phyloP scores from a whole-genome alignment of 768 basidiomycete genomes.

The Filobasidium wieringae region DNA sequence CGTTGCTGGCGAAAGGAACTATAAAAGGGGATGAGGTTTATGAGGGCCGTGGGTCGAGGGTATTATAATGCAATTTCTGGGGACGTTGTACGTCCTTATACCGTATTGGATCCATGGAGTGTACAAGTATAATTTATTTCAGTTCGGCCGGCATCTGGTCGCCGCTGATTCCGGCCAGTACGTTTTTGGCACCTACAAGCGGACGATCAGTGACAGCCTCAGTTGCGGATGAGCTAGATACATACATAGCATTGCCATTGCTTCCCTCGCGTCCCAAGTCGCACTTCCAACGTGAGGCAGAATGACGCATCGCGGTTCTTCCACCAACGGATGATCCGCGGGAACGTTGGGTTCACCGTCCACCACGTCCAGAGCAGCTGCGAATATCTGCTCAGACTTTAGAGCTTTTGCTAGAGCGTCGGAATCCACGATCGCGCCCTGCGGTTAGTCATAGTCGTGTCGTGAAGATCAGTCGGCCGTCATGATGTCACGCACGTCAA shows the following conservation, averaged over 20 bases:
- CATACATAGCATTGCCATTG: slow-evolving; percentile 60
- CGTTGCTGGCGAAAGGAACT: too few relatives aligned
- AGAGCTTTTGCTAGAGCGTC: slow-evolving; percentile 75
- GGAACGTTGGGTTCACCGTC: slow-evolving; percentile 75
- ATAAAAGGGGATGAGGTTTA: too few relatives aligned
- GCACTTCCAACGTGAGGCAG: slow-evolving; percentile 88
- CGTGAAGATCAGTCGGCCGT: not conserved
- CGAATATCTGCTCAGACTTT: slow-evolving; percentile 67
- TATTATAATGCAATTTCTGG: not conserved
- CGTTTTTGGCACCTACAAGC: slow-evolving; percentile 2
- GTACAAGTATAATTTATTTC: not conserved
- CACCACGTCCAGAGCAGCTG: slow-evolving; percentile 85
- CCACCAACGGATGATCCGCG: slow-evolving; percentile 65
- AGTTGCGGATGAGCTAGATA: not conserved
- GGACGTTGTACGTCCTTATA: not conserved
- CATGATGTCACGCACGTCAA: not conserved
- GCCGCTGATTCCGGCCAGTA: not conserved
- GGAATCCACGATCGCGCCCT: slow-evolving; percentile 72
- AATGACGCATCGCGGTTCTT: slow-evolving; percentile 61
- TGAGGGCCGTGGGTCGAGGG: too few relatives aligned
- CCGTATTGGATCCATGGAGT: not conserved
- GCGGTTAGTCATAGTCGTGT: not conserved
- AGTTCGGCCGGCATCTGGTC: slow-evolving; percentile 1
- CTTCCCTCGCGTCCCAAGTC: slow-evolving; percentile 67
- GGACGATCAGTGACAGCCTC: not conserved